Percentiles rank a stretch among this genome's conserved stretches.
These are phyloP conservation scores for Psophocarpus tetragonolobus DNA, from an alignment of 306 rosid genomes.

Conservation along the genomic window DNA sequence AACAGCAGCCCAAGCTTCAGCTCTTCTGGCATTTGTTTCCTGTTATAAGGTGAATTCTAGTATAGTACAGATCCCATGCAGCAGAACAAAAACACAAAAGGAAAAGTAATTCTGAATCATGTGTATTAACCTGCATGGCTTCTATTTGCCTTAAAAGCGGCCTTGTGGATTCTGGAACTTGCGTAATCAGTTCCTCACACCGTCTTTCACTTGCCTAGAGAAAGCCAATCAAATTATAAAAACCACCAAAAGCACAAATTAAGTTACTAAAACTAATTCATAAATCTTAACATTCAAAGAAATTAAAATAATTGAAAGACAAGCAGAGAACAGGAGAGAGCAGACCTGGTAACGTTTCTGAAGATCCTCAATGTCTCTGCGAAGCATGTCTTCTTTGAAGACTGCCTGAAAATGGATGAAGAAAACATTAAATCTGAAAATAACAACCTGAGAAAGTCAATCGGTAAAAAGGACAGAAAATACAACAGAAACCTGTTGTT, in stretches of 20 bases:
- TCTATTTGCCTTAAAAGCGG: constrained; percentile 98
- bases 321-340: constrained; percentile 37
- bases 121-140: constrained; percentile 86
- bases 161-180: constrained; percentile 99
- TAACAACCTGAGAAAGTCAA: constrained; percentile 18
- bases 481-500: constrained; percentile 79
- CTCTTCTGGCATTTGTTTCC: constrained; percentile 92
- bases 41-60: constrained; percentile 47
- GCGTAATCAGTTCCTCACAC: constrained; percentile 92
- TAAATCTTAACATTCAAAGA: neutral
- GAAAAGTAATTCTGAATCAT: constrained; percentile 11
- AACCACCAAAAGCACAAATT: constrained; percentile 29
- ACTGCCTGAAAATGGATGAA: constrained; percentile 62
- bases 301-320: constrained; percentile 16
- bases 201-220: constrained; percentile 97
- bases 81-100: constrained; percentile 34
- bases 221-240: constrained; percentile 38
- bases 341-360: constrained; percentile 93
- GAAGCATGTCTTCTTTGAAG: constrained; percentile 90
- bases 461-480: constrained; percentile 25
- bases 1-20: constrained; percentile 97
- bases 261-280: constrained; percentile 8
- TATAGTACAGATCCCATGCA: constrained; percentile 32
- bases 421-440: constrained; percentile 22
- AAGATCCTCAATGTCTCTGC: constrained; percentile 91